Evolutionary conservation across 768 basidiomycete genomes (phyloP).

Genomic region (Leccinellum luteum): DNA sequence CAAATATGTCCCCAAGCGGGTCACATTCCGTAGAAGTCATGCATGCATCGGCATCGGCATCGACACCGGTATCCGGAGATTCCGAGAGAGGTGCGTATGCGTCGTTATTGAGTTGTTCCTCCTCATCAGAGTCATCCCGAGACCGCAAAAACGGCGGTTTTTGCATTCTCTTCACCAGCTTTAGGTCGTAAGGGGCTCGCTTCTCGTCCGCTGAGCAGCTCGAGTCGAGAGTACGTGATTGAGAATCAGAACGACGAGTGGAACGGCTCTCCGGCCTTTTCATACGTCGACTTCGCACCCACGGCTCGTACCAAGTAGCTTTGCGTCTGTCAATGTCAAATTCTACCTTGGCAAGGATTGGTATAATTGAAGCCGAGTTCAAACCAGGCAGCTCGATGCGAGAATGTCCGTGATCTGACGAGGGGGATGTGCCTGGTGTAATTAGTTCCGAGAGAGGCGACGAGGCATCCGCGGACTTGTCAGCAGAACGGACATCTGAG

Average conservation of each 20-base stretch:
- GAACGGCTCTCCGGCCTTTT: conserved; percentile 51
- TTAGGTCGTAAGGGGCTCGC: conserved; percentile 46
- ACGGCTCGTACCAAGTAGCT: conserved; percentile 86
- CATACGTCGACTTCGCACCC: conserved; percentile 63
- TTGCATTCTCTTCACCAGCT: conserved; percentile 49
- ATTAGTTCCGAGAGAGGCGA: conserved; percentile 43
- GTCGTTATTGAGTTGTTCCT: conserved; percentile 27
- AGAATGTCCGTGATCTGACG: conserved; percentile 37
- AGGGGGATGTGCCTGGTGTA: conserved; percentile 54
- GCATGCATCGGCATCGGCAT: conserved; percentile 35
- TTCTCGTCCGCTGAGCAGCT: conserved; percentile 26
- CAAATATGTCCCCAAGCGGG: conserved; percentile 61
- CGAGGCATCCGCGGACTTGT: conserved; percentile 50
- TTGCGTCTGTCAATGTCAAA: conserved; percentile 85
- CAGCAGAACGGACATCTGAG: conserved; percentile 46
- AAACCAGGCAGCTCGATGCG: conserved; percentile 68
- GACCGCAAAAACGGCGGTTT: conserved; percentile 34
- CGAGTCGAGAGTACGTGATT: conserved; percentile 21
- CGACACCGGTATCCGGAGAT: conserved; percentile 7
- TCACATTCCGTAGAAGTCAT: conserved; percentile 41
- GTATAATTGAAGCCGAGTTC: conserved; percentile 60
- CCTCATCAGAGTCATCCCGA: conserved; percentile 23
- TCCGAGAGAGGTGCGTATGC: conserved; percentile 32
- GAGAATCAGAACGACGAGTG: conserved; percentile 25
- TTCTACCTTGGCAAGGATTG: conserved; percentile 90